phyloP scores from a whole-genome alignment of 1,284 basidiomycete species.

The Boletus smithii region DNA sequence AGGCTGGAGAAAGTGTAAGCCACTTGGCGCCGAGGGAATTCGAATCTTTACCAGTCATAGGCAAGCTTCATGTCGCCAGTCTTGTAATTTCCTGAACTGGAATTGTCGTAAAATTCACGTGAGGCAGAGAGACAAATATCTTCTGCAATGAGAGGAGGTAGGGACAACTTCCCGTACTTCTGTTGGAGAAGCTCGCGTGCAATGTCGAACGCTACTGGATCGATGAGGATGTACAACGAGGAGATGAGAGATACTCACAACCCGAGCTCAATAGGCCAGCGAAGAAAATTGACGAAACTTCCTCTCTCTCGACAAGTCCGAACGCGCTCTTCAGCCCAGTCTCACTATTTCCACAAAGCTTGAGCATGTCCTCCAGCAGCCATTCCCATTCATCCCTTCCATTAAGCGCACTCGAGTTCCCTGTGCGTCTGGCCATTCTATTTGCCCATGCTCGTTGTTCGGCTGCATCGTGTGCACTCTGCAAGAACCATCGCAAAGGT shows the following conservation, averaged over 20 bases:
- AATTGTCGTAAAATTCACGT: slow-evolving; percentile 90
- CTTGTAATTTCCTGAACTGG: slow-evolving; percentile 86
- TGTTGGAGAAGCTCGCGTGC: slow-evolving; percentile 66
- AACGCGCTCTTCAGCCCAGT: slow-evolving; percentile 69
- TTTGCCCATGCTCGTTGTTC: slow-evolving; percentile 86
- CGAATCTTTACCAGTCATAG: slow-evolving; percentile 77
- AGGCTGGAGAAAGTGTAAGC: slow-evolving; percentile 49
- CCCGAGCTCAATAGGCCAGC: slow-evolving; percentile 80
- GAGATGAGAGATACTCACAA: slow-evolving; percentile 58
- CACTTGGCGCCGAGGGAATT: slow-evolving; percentile 3
- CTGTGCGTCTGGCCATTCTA: slow-evolving; percentile 75
- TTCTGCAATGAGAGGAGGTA: slow-evolving; percentile 59
- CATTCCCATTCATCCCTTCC: slow-evolving; percentile 79
- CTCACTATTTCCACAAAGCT: slow-evolving; percentile 68
- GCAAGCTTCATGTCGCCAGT: slow-evolving; percentile 93
- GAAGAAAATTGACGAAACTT: slow-evolving; percentile 78
- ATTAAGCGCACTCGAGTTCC: slow-evolving; percentile 53
- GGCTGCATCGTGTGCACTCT: slow-evolving; percentile 59
- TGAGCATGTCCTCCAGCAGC: slow-evolving; percentile 85
- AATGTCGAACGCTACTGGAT: slow-evolving; percentile 67
- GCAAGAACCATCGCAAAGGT: slow-evolving; percentile 81
- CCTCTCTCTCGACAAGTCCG: slow-evolving; percentile 66
- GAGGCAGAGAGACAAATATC: slow-evolving; percentile 78
- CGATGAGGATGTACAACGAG: slow-evolving; percentile 9
- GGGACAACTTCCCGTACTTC: slow-evolving; percentile 47